Evolutionary conservation across 1,284 basidiomycete species (phyloP).

Genomic region (Athelia sp.): DNA sequence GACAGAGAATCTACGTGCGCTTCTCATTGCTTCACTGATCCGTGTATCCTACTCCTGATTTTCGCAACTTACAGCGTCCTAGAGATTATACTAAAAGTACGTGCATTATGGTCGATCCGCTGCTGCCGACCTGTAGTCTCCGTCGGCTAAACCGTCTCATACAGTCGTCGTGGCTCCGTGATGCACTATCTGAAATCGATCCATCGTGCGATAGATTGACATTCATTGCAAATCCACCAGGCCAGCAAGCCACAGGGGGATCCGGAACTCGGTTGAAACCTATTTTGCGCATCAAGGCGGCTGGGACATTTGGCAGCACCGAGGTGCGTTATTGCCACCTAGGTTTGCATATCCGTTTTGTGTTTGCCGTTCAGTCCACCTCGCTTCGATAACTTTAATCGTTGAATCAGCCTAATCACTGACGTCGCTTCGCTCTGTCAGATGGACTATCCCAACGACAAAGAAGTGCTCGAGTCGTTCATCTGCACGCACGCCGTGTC

Average conservation of each 20-base stretch:
- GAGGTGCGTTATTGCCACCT: conserved; percentile 47
- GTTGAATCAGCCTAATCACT: too few relatives aligned
- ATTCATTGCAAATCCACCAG: conserved; percentile 70
- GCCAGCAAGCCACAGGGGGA: conserved; percentile 22
- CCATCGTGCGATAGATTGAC: conserved; percentile 79
- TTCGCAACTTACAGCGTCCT: conserved; percentile 45
- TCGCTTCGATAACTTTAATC: background rate
- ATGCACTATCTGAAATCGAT: conserved; percentile 88
- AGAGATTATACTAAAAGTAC: conserved; percentile 84
- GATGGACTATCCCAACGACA: conserved; percentile 93
- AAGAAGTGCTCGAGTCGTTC: conserved; percentile 84
- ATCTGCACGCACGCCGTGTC: conserved; percentile 51
- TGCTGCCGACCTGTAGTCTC: background rate
- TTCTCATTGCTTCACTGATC: background rate
- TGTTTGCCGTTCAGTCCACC: too few relatives aligned
- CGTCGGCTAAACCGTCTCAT: conserved; percentile 7
- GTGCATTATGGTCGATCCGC: conserved; percentile 7
- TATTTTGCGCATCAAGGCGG: conserved; percentile 72
- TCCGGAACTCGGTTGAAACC: conserved; percentile 36
- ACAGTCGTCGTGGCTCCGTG: conserved; percentile 87
- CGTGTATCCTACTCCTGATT: conserved; percentile 1
- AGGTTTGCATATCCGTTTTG: too few relatives aligned
- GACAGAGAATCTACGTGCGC: conserved; percentile 64
- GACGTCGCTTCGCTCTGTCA: conserved; percentile 23
- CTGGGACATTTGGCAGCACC: conserved; percentile 77